A percentile compares a stretch with the other conserved stretches of the same genome.
Evolutionary conservation across 352 stramenopile species (phyloP).

Genomic region (Phytophthora agathidicida): DNA sequence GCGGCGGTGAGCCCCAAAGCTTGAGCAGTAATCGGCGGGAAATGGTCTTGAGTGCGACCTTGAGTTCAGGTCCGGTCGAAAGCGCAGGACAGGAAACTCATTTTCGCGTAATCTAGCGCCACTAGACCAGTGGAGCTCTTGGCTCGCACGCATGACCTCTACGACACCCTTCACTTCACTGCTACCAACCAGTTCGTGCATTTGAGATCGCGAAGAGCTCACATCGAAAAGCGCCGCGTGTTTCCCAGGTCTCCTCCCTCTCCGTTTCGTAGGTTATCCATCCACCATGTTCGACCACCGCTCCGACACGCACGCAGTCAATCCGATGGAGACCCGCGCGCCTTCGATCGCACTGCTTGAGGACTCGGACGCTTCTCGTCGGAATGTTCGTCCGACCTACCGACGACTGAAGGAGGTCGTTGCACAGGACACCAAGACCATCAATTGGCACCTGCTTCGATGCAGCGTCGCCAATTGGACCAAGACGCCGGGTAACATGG

Average conservation of each 20-base stretch:
- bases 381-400: constrained; percentile 44
- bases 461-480: constrained; percentile 30
- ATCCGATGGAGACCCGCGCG: neutral
- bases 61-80: constrained; percentile 5
- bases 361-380: constrained; percentile 9
- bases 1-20: neutral
- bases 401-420: constrained; percentile 37
- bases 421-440: constrained; percentile 11
- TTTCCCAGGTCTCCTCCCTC: neutral
- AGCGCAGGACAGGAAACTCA: neutral
- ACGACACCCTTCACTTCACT: constrained; percentile 1
- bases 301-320: neutral
- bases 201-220: constrained; percentile 9
- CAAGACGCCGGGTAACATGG: constrained; percentile 27
- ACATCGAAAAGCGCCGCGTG: constrained; percentile 6
- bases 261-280: neutral
- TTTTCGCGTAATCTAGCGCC: neutral
- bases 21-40: constrained; percentile 6
- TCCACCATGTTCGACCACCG: neutral
- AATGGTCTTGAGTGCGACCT: neutral
- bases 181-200: neutral
- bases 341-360: constrained; percentile 22
- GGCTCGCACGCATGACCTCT: neutral
- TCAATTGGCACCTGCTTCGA: constrained; percentile 44
- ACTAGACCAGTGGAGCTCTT: constrained; percentile 1